These are phyloP conservation scores for Epicoccum nigrum DNA, from an alignment of 2,329 filamentous ascomycete species.

Conservation along the genomic window DNA sequence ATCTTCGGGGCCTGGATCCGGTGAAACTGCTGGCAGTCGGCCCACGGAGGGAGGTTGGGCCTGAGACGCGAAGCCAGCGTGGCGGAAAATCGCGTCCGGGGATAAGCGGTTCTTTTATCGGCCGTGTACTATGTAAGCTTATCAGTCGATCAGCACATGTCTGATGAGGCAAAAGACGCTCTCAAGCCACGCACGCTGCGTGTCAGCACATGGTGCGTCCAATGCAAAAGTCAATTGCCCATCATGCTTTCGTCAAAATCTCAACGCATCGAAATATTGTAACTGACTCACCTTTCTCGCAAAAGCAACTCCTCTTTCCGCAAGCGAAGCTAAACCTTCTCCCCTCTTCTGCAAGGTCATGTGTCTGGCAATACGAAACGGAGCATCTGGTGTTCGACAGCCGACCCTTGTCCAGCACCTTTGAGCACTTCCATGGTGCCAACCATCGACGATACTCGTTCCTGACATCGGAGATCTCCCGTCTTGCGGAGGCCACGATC, in stretches of 20 bases:
- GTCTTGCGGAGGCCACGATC: slow-evolving; percentile 7
- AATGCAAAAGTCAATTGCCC: slow-evolving; percentile 3
- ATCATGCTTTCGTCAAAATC: slow-evolving; percentile 3
- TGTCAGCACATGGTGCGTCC: not conserved
- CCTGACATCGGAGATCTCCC: slow-evolving; percentile 16
- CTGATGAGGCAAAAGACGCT: not conserved
- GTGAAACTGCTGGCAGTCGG: slow-evolving; percentile 4
- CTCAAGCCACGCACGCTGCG: not conserved
- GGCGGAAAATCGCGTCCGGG: not conserved
- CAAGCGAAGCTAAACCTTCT: slow-evolving; percentile 6
- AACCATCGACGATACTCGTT: slow-evolving; percentile 5
- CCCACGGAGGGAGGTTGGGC: not conserved
- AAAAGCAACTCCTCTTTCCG: not conserved
- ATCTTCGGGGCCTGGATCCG: slow-evolving; percentile 5
- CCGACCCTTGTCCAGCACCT: not conserved
- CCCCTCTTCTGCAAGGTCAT: slow-evolving; percentile 3
- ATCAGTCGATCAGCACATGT: not conserved
- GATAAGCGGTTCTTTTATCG: not conserved
- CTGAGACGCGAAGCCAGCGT: not conserved
- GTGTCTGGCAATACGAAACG: not conserved
- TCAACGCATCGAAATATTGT: no score
- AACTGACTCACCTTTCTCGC: no score
- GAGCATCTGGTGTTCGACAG: not conserved
- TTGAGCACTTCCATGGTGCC: not conserved
- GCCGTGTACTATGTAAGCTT: not conserved